Evolutionary conservation across 805 yeast genomes (phyloP).

Genomic region (Tetrapisispora iriomotensis): DNA sequence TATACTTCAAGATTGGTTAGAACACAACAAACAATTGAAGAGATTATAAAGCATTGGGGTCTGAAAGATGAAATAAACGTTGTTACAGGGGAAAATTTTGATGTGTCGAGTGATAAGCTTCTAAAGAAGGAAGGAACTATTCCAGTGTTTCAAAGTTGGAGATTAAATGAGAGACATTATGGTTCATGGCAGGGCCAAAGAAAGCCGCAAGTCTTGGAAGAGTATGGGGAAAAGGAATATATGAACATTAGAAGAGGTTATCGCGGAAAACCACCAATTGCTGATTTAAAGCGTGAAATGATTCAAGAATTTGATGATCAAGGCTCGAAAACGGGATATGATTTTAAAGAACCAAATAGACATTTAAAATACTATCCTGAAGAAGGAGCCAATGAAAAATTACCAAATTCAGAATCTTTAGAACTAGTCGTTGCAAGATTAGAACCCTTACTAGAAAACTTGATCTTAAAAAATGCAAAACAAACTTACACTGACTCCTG

Average conservation of each 20-base stretch:
- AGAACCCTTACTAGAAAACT: slow-evolving; percentile 46
- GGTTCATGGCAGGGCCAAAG: slow-evolving; percentile 74
- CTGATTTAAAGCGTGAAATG: slow-evolving; percentile 27
- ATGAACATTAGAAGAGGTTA: slow-evolving; percentile 74
- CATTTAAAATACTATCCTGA: slow-evolving; percentile 25
- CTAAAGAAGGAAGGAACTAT: slow-evolving; percentile 26
- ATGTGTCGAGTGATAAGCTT: not conserved
- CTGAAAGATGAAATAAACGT: slow-evolving; percentile 14
- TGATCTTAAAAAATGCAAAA: slow-evolving; percentile 36
- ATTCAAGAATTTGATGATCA: slow-evolving; percentile 32
- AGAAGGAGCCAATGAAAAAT: slow-evolving; percentile 31
- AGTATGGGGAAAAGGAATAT: slow-evolving; percentile 64
- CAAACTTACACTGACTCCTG: slow-evolving; percentile 48
- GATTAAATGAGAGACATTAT: slow-evolving; percentile 77
- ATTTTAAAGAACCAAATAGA: slow-evolving; percentile 31
- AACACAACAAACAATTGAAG: slow-evolving; percentile 65
- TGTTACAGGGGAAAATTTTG: slow-evolving; percentile 12
- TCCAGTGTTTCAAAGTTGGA: slow-evolving; percentile 59
- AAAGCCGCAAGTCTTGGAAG: slow-evolving; percentile 53
- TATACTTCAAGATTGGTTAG: slow-evolving; percentile 65
- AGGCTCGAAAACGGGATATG: slow-evolving; percentile 26
- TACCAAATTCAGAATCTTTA: slow-evolving; percentile 68
- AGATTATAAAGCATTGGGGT: slow-evolving; percentile 45
- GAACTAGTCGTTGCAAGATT: slow-evolving; percentile 61
- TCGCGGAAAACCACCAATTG: slow-evolving; percentile 57